These are phyloP conservation scores for Papiliotrema fonsecae DNA, from an alignment of 1,284 basidiomycete species.

Conservation along the genomic window DNA sequence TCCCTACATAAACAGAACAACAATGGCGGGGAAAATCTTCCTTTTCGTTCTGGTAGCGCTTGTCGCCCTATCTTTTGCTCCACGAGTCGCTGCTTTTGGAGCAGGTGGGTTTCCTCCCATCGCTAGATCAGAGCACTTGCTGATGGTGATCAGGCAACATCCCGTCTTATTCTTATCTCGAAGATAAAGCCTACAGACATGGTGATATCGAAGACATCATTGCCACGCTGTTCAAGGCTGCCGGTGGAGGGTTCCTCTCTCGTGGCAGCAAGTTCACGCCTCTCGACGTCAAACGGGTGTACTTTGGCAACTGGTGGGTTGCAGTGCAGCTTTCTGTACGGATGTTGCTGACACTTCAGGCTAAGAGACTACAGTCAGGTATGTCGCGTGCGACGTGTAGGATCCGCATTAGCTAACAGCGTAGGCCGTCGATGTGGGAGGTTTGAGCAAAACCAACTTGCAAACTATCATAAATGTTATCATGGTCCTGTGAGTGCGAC, in stretches of 20 bases:
- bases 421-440: slow-evolving; percentile 78
- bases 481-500: slow-evolving; percentile 60
- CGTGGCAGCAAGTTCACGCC: slow-evolving; percentile 63
- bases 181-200: slow-evolving; percentile 70
- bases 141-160: slow-evolving; percentile 36
- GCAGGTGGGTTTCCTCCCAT: slow-evolving; percentile 27
- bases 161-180: slow-evolving; percentile 46
- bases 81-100: slow-evolving; percentile 41
- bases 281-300: slow-evolving; percentile 46
- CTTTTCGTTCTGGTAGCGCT: slow-evolving; percentile 33
- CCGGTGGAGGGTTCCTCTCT: slow-evolving; percentile 59
- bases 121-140: background rate
- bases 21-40: slow-evolving; percentile 30
- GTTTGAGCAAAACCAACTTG: slow-evolving; percentile 62
- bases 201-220: slow-evolving; percentile 66
- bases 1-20: background rate
- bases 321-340: slow-evolving; percentile 47
- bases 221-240: slow-evolving; percentile 54
- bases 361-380: slow-evolving; percentile 63
- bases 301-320: slow-evolving; percentile 22
- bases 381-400: background rate
- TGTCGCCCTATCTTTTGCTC: slow-evolving; percentile 41
- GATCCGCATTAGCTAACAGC: slow-evolving; percentile 3
- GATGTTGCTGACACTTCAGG: slow-evolving; percentile 52
- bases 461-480: slow-evolving; percentile 81